Evolutionary conservation across 306 rosid genomes (phyloP).

Genomic region (Crataegus laevigata): DNA sequence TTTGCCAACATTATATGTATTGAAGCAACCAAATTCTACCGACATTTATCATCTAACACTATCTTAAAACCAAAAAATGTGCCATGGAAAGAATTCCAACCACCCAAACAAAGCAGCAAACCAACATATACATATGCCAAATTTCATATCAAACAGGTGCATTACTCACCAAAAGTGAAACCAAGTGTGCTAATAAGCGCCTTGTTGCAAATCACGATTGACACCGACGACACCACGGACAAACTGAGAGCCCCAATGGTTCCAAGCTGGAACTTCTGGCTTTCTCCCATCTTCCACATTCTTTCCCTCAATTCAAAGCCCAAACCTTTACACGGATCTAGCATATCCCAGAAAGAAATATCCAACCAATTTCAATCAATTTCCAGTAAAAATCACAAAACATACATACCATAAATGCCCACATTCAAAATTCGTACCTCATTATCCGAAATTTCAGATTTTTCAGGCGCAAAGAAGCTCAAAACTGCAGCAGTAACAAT

Average conservation of each 20-base stretch:
- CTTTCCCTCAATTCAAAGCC: neutral
- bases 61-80: neutral
- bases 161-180: constrained; percentile 62
- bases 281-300: constrained; percentile 52
- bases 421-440: constrained; percentile 18
- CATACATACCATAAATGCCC: neutral
- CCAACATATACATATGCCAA: neutral
- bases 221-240: constrained; percentile 80
- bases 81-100: neutral
- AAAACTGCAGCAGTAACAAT: neutral
- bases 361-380: neutral
- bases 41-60: neutral
- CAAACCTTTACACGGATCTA: constrained; percentile 16
- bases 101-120: neutral
- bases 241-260: constrained; percentile 69
- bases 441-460: neutral
- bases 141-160: neutral
- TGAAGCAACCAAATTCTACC: neutral
- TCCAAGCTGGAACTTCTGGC: constrained; percentile 59
- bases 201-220: constrained; percentile 81
- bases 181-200: constrained; percentile 61
- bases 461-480: constrained; percentile 8
- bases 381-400: neutral
- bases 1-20: neutral
- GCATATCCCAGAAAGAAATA: constrained; percentile 2